These are phyloP conservation scores for Zygosaccharomyces kombuchaensis DNA, from an alignment of 805 yeast species.

Conservation along the genomic window DNA sequence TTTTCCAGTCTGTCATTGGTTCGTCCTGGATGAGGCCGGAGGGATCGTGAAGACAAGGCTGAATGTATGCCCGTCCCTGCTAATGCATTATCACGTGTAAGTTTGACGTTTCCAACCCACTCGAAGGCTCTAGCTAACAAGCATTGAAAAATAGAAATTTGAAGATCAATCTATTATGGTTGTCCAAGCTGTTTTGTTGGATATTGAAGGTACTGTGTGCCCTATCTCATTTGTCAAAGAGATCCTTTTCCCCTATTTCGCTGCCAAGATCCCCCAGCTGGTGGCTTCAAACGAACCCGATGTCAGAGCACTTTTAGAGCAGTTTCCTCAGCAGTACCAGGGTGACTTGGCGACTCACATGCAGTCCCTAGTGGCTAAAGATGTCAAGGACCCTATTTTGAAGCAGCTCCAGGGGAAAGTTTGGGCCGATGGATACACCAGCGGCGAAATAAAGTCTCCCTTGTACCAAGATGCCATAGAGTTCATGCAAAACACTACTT, in stretches of 20 bases:
- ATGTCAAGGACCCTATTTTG: slow-evolving; percentile 71
- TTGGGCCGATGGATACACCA: slow-evolving; percentile 75
- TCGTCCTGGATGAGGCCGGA: slow-evolving; percentile 7
- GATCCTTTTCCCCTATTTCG: slow-evolving; percentile 69
- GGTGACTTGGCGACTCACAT: slow-evolving; percentile 44
- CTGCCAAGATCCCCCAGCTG: slow-evolving; percentile 43
- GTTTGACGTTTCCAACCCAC: background rate
- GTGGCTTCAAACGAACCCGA: slow-evolving; percentile 25
- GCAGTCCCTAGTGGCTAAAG: slow-evolving; percentile 51
- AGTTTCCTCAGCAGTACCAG: slow-evolving; percentile 31
- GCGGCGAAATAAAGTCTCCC: slow-evolving; percentile 76
- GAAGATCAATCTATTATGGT: too few species aligned
- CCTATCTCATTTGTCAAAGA: slow-evolving; percentile 87
- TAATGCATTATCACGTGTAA: background rate
- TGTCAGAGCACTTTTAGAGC: slow-evolving; percentile 24
- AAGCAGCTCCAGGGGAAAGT: slow-evolving; percentile 79
- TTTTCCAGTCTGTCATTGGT: slow-evolving; percentile 7
- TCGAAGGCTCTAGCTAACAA: background rate
- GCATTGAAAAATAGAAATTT: background rate
- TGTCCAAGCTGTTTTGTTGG: slow-evolving; percentile 38
- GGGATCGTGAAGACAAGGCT: background rate
- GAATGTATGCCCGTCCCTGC: background rate
- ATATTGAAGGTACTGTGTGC: slow-evolving; percentile 91
- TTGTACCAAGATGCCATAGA: slow-evolving; percentile 67
- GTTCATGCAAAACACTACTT: slow-evolving; percentile 42